Percentiles rank a stretch among this genome's conserved stretches.
Evolutionary conservation across 257 asterid species (phyloP).

Genomic region (Fraxinus anomala): DNA sequence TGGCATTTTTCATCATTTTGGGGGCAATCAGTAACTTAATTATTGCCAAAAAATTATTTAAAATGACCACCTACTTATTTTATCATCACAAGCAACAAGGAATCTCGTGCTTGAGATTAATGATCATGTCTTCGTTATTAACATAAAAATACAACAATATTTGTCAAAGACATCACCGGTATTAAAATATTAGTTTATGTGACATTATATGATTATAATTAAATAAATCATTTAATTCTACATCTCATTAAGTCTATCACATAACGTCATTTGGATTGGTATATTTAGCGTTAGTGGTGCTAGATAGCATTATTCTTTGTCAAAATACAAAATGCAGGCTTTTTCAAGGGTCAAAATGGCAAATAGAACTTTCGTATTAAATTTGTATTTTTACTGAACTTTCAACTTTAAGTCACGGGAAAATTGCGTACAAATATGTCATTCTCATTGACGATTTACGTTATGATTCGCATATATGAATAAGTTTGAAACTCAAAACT

Average conservation of each 20-base stretch:
- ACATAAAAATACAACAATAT: neutral
- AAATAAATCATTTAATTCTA: no score
- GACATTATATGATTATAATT: no score
- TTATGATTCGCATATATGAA: neutral
- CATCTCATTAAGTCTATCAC: no score
- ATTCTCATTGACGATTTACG: no score
- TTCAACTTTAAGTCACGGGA: neutral
- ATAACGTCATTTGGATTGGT: no score
- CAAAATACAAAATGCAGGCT: neutral
- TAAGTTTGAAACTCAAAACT: no score
- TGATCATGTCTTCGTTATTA: slow-evolving; percentile 18
- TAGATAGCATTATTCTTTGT: no score
- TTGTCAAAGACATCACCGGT: neutral
- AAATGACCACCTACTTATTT: slow-evolving; percentile 27
- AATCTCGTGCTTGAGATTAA: slow-evolving; percentile 32
- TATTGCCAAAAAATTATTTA: slow-evolving; percentile 1
- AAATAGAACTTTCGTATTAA: neutral
- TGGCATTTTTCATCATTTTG: slow-evolving; percentile 14
- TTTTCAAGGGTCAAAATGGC: neutral
- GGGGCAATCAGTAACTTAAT: slow-evolving; percentile 10
- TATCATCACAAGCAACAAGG: slow-evolving; percentile 29
- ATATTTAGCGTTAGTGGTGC: no score
- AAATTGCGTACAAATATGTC: no score
- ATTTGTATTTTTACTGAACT: neutral
- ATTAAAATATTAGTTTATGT: no score